Evolutionary conservation across 2,329 filamentous ascomycete genomes (phyloP).

Genomic region (Alternaria ethzedia): DNA sequence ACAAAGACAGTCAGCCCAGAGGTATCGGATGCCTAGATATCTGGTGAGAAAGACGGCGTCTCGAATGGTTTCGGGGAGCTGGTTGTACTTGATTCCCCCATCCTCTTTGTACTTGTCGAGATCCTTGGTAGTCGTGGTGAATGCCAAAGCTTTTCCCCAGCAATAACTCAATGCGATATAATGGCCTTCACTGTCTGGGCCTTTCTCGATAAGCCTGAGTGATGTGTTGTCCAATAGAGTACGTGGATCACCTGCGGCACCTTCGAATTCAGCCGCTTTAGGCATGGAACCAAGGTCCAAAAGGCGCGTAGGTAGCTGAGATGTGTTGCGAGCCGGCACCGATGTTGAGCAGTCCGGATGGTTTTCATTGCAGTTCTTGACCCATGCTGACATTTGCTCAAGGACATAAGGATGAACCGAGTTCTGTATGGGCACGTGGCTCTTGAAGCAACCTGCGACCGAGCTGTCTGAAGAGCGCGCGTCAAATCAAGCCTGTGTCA

Average conservation of each 20-base stretch:
- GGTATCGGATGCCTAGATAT: neutral
- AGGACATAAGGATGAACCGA: fast-evolving
- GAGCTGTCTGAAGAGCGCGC: too few relatives aligned
- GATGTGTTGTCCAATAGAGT: neutral
- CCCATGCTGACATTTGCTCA: too few relatives aligned
- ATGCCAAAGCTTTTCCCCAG: neutral
- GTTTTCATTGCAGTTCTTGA: too few relatives aligned
- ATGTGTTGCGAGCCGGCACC: too few relatives aligned
- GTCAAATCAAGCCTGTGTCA: too few relatives aligned
- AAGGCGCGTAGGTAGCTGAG: too few relatives aligned
- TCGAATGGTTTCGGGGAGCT: neutral
- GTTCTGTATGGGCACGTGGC: too few relatives aligned
- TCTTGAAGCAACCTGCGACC: too few relatives aligned
- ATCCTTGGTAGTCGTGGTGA: neutral
- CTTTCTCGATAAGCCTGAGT: too few relatives aligned
- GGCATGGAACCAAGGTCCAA: too few relatives aligned
- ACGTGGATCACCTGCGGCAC: neutral
- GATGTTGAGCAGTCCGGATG: too few relatives aligned
- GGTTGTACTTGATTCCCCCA: neutral
- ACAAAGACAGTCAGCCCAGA: constrained; percentile 27
- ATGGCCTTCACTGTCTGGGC: too few relatives aligned
- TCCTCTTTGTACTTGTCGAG: neutral
- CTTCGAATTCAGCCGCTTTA: neutral
- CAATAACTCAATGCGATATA: neutral
- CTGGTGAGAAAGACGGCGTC: neutral